Conservation (phyloP, 768 basidiomycete species). For the Auricularia auricula-judae region DNA sequence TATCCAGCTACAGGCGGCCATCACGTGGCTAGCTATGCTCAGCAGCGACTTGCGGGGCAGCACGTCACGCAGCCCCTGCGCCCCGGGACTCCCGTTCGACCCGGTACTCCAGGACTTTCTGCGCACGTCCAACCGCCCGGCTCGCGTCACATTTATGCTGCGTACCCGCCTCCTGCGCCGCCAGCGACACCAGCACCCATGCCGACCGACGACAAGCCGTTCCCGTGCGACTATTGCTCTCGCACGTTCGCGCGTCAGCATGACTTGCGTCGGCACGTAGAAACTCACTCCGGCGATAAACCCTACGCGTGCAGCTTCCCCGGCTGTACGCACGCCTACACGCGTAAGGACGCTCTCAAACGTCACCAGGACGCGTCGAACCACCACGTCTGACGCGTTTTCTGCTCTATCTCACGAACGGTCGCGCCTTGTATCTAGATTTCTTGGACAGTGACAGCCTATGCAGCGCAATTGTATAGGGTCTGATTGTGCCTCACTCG, state of each 20-base stretch:
- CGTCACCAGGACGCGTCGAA: conserved; percentile 50
- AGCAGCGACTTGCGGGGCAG: neutral
- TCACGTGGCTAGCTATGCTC: neutral
- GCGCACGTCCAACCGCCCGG: no score
- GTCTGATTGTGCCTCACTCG: no score
- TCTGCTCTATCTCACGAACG: neutral
- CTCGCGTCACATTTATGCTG: neutral
- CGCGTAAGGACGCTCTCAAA: conserved; percentile 78
- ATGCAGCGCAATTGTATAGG: conserved; percentile 35
- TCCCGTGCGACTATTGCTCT: conserved; percentile 61
- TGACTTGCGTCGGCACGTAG: conserved; percentile 73
- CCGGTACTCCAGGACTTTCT: no score
- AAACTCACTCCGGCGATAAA: conserved; percentile 78
- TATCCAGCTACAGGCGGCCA: neutral
- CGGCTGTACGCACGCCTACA: conserved; percentile 42
- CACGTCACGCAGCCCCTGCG: neutral
- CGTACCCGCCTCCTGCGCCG: neutral
- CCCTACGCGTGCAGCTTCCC: conserved; percentile 3
- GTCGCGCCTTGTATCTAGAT: conserved; percentile 9
- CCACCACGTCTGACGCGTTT: neutral
- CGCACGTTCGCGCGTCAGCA: conserved; percentile 80
- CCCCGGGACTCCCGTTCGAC: neutral
- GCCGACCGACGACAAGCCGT: conserved; percentile 31
- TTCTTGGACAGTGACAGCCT: conserved; percentile 66
- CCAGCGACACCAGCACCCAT: neutral